Conservation (phyloP, 306 rosid genomes). For the Canavalia gladiata region DNA sequence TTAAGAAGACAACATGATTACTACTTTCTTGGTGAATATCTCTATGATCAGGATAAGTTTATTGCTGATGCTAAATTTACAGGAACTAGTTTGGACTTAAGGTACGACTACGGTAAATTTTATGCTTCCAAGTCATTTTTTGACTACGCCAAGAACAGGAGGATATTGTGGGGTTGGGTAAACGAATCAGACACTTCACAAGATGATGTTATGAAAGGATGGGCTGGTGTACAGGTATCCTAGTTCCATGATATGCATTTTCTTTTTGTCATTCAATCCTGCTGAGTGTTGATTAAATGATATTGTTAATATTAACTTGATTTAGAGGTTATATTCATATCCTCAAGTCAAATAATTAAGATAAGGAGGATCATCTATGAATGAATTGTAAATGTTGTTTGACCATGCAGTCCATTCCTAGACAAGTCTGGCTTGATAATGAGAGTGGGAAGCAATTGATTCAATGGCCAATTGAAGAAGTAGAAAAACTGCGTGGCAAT, state of each 20-base stretch:
- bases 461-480: constrained; percentile 68
- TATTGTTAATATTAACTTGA: neutral
- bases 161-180: constrained; percentile 56
- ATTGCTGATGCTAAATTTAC: constrained; percentile 49
- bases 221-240: constrained; percentile 72
- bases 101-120: constrained; percentile 62
- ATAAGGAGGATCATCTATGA: neutral
- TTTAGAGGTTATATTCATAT: neutral
- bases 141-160: constrained; percentile 53
- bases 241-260: neutral
- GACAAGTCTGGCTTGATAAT: constrained; percentile 60
- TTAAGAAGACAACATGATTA: constrained; percentile 37
- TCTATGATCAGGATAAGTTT: constrained; percentile 45
- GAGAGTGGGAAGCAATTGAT: constrained; percentile 57
- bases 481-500: constrained; percentile 53
- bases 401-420: constrained; percentile 59
- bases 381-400: constrained; percentile 22
- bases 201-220: constrained; percentile 61
- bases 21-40: constrained; percentile 58
- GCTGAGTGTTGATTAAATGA: neutral
- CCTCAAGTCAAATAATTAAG: neutral
- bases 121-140: constrained; percentile 65
- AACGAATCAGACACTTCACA: constrained; percentile 49
- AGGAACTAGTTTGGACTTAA: constrained; percentile 47
- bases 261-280: neutral